These are phyloP conservation scores for Cercospora beticola DNA, from an alignment of 2,329 filamentous ascomycete genomes.

Conservation along the genomic window DNA sequence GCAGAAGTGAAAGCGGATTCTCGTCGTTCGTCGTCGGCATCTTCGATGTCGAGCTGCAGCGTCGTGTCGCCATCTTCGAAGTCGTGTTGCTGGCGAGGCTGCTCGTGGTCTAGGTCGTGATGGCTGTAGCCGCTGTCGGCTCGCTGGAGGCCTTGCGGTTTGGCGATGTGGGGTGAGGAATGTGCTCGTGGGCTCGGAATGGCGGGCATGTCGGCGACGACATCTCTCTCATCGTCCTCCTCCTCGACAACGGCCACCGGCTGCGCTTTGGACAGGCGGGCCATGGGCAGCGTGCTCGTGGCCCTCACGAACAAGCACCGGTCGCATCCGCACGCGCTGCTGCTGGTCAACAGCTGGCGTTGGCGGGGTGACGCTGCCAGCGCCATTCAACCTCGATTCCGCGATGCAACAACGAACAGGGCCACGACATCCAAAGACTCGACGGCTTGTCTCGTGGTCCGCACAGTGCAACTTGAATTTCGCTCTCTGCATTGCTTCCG, in stretches of 20 bases:
- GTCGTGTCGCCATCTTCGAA: not conserved
- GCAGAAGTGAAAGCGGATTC: conserved; percentile 33
- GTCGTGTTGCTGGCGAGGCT: conserved; percentile 1
- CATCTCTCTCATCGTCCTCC: not conserved
- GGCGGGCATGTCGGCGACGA: not conserved
- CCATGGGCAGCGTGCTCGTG: conserved; percentile 44
- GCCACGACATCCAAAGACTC: not conserved
- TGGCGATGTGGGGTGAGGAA: not conserved
- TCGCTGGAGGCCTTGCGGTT: not conserved
- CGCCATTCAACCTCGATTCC: not conserved
- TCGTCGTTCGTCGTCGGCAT: conserved; percentile 23
- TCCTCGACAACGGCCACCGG: conserved; percentile 25
- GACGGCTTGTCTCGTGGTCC: not conserved
- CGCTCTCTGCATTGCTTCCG: not conserved
- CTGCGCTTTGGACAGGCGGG: conserved; percentile 45
- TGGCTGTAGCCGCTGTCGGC: conserved; percentile 4
- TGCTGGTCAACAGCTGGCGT: not conserved
- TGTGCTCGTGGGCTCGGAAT: conserved; percentile 12
- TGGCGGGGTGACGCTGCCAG: not conserved
- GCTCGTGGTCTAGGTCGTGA: conserved; percentile 2
- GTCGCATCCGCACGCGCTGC: conserved; percentile 5
- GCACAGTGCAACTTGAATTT: not conserved
- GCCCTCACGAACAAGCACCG: conserved; percentile 6
- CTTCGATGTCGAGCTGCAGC: not conserved
- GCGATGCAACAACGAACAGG: not conserved